Base-by-base conservation (phyloP, 1,139 yeast genomes). In the Magnusiomyces paraingens region DNA sequence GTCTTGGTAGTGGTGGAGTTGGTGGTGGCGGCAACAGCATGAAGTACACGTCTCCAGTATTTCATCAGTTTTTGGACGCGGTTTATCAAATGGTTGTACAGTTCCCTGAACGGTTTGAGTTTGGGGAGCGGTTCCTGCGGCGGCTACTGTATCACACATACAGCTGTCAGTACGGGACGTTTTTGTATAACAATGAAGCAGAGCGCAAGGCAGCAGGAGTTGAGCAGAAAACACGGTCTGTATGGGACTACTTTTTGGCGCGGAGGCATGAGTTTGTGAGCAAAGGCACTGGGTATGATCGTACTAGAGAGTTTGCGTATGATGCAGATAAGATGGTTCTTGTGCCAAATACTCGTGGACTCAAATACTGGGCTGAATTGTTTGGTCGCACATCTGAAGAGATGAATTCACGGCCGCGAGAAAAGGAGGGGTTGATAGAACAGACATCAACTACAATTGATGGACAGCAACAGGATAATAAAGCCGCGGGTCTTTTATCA, bases 151-250 rank as follows among this genome's bases (percentile, higher is more conserved):
- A 93, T 65, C 99, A 93, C 68, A 74, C 86, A 49, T 89, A 91
- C 65, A 87, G 97, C 1, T 90, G 98, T 65, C 99, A 93, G 67
- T 93, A 90, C 68, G 99, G 99, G 2, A 82, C 96, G 0, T 93
- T 93, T 64, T 69, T 94, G 51, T 82, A 80, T 62, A 86, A 93
- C 65, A 78, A 79, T 42, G 96, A 93, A 64, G 69, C 73, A 50
- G 96, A 89, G 58, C 69, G 82, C 45, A 64, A 72, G 10, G 70
- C 69, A 32, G 70, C 74, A 26, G 66, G 74, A 14, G 70, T 80
- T 0, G 67, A 64, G 8, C 65, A 71, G 1, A 72, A 75, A 15
- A 87, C 97, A 0, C 75, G 87, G 20, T 83, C 94, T 12, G 96
- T 86, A 1, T 93, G 99, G 99, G 96, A 90, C 69, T 90, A 93